Percentiles rank a stretch among this genome's conserved stretches.
These are phyloP conservation scores for Blastocrithidia nonstop DNA, from an alignment of 208 protist genomes.

Conservation along the genomic window DNA sequence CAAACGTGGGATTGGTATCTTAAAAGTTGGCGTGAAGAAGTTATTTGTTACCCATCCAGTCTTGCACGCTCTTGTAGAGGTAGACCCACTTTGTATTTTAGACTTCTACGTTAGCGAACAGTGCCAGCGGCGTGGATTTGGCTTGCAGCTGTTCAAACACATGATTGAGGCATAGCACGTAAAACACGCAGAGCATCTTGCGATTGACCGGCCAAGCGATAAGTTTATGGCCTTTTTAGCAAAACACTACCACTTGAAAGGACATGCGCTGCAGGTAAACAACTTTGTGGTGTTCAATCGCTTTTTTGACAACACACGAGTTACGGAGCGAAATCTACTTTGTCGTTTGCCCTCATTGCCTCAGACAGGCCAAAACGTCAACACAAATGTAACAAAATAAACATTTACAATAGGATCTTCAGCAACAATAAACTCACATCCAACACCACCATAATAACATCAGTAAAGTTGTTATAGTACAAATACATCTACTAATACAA, in stretches of 20 bases:
- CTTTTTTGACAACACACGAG: conserved; percentile 61
- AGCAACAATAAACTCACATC: no score
- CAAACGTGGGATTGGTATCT: conserved; percentile 55
- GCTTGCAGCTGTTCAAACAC: conserved; percentile 54
- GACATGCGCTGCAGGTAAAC: conserved; percentile 76
- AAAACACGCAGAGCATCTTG: conserved; percentile 35
- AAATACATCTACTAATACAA: no score
- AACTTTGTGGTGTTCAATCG: conserved; percentile 87
- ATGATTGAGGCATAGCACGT: conserved; percentile 33
- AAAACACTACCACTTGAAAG: conserved; percentile 69
- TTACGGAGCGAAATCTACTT: conserved; percentile 27
- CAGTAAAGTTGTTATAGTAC: no score
- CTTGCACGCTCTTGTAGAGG: conserved; percentile 52
- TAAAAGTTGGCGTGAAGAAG: conserved; percentile 84
- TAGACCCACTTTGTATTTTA: conserved; percentile 82
- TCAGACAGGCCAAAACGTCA: no score
- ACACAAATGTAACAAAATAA: no score
- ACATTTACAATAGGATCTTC: no score
- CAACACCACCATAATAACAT: no score
- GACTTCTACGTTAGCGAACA: conserved; percentile 89
- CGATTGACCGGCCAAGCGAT: conserved; percentile 82
- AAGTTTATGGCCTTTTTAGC: conserved; percentile 84
- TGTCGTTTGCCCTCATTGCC: no score
- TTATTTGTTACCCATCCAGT: conserved; percentile 66
- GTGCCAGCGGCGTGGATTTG: conserved; percentile 73